Evolutionary conservation across 805 yeast species (phyloP).

Genomic region (Lipomyces kockii): DNA sequence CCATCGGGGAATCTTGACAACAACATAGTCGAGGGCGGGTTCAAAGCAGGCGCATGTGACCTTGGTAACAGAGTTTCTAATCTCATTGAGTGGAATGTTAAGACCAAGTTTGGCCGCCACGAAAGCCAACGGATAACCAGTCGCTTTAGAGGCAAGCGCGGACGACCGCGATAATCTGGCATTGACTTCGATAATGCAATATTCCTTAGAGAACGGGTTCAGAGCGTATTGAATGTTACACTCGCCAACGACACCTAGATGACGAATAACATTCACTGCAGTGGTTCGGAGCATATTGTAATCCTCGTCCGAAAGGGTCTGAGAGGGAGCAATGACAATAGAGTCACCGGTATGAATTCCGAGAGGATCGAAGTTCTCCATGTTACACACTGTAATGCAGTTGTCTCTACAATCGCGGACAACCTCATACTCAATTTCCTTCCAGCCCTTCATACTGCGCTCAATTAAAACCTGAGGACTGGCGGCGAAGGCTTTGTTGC

Average conservation of each 20-base stretch:
- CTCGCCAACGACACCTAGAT: constrained; percentile 98
- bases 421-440: constrained; percentile 97
- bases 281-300: constrained; percentile 97
- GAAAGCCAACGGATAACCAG: constrained; percentile 97
- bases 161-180: constrained; percentile 98
- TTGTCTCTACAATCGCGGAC: constrained; percentile 96
- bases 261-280: constrained; percentile 96
- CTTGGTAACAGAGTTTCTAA: constrained; percentile 90
- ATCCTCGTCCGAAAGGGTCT: constrained; percentile 94
- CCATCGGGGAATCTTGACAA: constrained; percentile 98
- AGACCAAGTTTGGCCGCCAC: constrained; percentile 97
- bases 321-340: constrained; percentile 98
- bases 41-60: constrained; percentile 96
- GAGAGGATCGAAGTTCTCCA: constrained; percentile 98
- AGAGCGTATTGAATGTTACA: constrained; percentile 97
- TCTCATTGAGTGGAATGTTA: constrained; percentile 88
- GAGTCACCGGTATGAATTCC: constrained; percentile 99
- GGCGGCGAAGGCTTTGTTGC: constrained; percentile 90
- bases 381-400: constrained; percentile 98
- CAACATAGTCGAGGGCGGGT: constrained; percentile 96
- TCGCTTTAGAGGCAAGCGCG: constrained; percentile 98
- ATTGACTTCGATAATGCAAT: constrained; percentile 96
- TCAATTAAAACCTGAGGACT: constrained; percentile 96
- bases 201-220: constrained; percentile 90
- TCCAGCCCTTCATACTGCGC: constrained; percentile 98